Evolutionary conservation across 1,284 basidiomycete species (phyloP), one percentile per base, ranked within the genome.

Genomic region (Ganoderma leucocontextum): DNA sequence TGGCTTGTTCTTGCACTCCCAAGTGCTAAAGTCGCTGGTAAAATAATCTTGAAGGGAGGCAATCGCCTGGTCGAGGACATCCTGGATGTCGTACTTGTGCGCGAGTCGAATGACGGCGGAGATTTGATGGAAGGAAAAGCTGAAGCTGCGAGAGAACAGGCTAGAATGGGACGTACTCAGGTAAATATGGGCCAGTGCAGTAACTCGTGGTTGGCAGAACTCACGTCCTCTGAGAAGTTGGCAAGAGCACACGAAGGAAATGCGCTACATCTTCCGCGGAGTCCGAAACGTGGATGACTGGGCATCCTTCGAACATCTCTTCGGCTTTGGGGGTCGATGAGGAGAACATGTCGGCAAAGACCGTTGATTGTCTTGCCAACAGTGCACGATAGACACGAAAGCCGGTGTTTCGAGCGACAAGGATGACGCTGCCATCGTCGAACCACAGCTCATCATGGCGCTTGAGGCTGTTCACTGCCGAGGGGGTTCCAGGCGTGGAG

Each of bases 401-500:
- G 4, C 62, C 70, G 0, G 47, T 63, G 1, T 64, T 33, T 29
- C 57, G 64, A 22, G 63, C 72, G 41, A 71, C 61, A n/a, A 75
- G 67, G 39, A 75, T 53, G 49, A 76, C 63, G 64, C 64, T 73
- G 17, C 75, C 72, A 61, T 75, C 74, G 0, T 69, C 66, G 59
- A 63, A 52, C 69, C 65, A 70, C 44, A 62, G 63, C 22, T 68
- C 67, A 5, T 42, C 84, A 44, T 68, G 44, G 25, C 41, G 59
- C n/a, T 39, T 41, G 39, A 60, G 39, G 17, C 6, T 53, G 4
- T 33, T 12, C 42, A 17, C 4, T 41, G 4, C 10, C 10, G 39
- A 15, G 13, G 41, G n/a, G 5, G 41, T 17, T n/a, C n/a, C n/a
- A n/a, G n/a, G n/a, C n/a, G n/a, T n/a, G n/a, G n/a, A n/a, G n/a